Evolutionary conservation across 2,329 filamentous ascomycete species (phyloP).

Genomic region (Epichloe amarillans): DNA sequence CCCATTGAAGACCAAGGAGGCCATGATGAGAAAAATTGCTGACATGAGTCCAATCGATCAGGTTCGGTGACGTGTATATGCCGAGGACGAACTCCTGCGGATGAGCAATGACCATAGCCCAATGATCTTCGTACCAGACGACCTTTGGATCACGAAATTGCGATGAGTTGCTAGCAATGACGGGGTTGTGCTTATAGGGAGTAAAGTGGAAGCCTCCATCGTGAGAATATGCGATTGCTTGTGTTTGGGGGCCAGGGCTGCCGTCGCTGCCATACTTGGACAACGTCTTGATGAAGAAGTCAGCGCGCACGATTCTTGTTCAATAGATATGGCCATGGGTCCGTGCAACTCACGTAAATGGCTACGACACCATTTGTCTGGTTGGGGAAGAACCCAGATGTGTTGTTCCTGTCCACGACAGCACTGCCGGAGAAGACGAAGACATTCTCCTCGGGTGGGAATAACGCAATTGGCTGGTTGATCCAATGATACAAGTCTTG

Average conservation of each 20-base stretch:
- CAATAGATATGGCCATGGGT: no score
- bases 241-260: slow-evolving; percentile 27
- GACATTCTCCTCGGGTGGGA: slow-evolving; percentile 28
- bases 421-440: slow-evolving; percentile 41
- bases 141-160: slow-evolving; percentile 57
- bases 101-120: slow-evolving; percentile 46
- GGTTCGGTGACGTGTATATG: slow-evolving; percentile 46
- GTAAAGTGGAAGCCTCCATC: slow-evolving; percentile 50
- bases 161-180: slow-evolving; percentile 38
- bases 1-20: slow-evolving; percentile 42
- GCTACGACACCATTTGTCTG: slow-evolving; percentile 50
- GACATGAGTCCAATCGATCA: slow-evolving; percentile 39
- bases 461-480: slow-evolving; percentile 51
- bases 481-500: slow-evolving; percentile 49
- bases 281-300: slow-evolving; percentile 11
- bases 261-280: slow-evolving; percentile 1
- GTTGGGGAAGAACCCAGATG: slow-evolving; percentile 49
- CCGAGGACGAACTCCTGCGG: slow-evolving; percentile 38
- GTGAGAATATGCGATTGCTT: slow-evolving; percentile 47
- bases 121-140: slow-evolving; percentile 40
- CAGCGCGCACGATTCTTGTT: background rate
- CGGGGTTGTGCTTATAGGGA: slow-evolving; percentile 46
- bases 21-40: slow-evolving; percentile 42
- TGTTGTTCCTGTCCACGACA: slow-evolving; percentile 50
- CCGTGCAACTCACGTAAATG: slow-evolving; percentile 16